Base-by-base conservation (phyloP, 23 red algal genomes). In the Gracilaria domingensis region DNA sequence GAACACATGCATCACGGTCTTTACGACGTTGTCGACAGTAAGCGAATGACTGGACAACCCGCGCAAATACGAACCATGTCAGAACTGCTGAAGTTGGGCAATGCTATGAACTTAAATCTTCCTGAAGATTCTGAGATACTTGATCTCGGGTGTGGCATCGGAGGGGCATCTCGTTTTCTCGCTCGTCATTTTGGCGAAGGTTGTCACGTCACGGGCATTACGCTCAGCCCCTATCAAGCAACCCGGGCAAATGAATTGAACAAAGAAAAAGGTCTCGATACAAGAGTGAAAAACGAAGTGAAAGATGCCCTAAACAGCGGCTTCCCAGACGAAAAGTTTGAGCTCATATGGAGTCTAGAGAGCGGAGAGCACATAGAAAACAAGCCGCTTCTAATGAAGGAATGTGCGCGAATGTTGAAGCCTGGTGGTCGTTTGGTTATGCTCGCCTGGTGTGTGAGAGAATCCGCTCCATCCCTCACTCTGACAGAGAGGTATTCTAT, bases 1-100 rank as follows among this genome's bases (percentile, higher is more conserved):
- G 97, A 99, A 71, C 97, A 99, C 69, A 95, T 99, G 88, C 97
- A 99, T 67, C 97, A 95, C 56, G 97, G 97, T 21, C 84, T 93
- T 30, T 99, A 99, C 80, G 90, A 94, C 36, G 82, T 72, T 14
- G 79, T 71, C 2, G 73, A 75, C n/a, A 28, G 72, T 18, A 83
- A 91, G 50, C 90, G 80, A 62, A 39, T 92, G 79, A 83, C 75
- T 49, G 84, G 84, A 54, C 70, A 80, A 6, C 66, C 60, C 44
- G 97, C 97, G 25, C 92, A 99, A 82, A 75, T 95, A n/a, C 90
- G 92, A 32, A 95, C 93, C 47, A 96, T 96, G 75, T 80, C 90
- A 32, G 65, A 95, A 90, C 64, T 99, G 78, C 75, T 96, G 79
- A 70, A 45, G 13, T 80, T 89, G 33, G 71, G 89, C 60, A 67